Evolutionary conservation across 2,329 filamentous ascomycete species (phyloP).

Genomic region (Colletotrichum eremochloae): DNA sequence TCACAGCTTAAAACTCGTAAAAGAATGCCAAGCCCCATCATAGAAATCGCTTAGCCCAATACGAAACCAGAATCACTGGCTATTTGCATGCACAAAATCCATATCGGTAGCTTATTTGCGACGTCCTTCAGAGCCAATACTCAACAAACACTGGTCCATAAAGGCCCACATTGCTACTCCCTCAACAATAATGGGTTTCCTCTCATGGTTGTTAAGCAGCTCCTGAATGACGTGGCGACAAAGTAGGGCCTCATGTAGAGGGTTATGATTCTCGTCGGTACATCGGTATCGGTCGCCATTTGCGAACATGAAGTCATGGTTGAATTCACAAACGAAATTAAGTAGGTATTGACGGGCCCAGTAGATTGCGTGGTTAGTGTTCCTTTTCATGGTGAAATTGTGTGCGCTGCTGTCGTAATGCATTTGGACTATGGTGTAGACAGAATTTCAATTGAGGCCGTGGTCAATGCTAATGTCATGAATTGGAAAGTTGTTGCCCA

Average conservation of each 20-base stretch:
- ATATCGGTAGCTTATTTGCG: background rate
- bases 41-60: background rate
- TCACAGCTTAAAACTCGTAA: background rate
- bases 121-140: too few relatives aligned
- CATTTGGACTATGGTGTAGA: background rate
- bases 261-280: background rate
- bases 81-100: too few relatives aligned
- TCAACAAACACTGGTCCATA: background rate
- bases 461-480: background rate
- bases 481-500: background rate
- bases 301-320: background rate
- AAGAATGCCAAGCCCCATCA: background rate
- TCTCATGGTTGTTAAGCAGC: background rate
- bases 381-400: background rate
- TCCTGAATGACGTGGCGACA: background rate
- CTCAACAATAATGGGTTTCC: accelerated
- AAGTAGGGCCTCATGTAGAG: background rate
- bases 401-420: background rate
- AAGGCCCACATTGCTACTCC: background rate
- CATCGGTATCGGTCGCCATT: background rate
- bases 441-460: background rate
- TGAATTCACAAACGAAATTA: background rate
- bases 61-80: too few relatives aligned
- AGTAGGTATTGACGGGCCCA: background rate
- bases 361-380: background rate